These are phyloP conservation scores for Leavenworthia alabamica DNA, from an alignment of 345 rosid species.

Conservation along the genomic window DNA sequence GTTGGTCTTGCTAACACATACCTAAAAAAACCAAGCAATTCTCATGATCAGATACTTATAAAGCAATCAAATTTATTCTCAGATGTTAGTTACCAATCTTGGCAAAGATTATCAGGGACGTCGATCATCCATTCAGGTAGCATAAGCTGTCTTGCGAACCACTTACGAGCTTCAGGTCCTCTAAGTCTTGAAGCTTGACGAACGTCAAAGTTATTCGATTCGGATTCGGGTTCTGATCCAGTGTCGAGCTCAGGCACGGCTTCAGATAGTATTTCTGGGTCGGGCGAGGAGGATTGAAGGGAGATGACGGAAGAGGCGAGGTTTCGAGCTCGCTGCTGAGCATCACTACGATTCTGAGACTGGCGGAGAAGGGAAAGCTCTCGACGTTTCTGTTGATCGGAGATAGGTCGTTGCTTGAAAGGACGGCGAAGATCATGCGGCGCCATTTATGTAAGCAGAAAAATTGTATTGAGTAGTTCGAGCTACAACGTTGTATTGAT, in stretches of 20 bases:
- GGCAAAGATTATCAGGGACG: conserved; percentile 62
- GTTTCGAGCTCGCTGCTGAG: conserved; percentile 78
- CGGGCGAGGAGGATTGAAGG: conserved; percentile 37
- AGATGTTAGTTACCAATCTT: conserved; percentile 83
- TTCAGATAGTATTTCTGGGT: conserved; percentile 34
- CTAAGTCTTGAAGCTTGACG: conserved; percentile 61
- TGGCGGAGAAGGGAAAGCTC: conserved; percentile 76
- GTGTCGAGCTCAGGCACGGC: conserved; percentile 18
- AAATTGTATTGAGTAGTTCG: not conserved
- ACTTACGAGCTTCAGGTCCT: conserved; percentile 72
- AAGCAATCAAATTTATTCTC: not conserved
- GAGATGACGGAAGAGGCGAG: conserved; percentile 70
- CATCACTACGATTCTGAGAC: conserved; percentile 69
- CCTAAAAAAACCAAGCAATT: conserved; percentile 33
- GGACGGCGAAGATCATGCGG: conserved; percentile 81
- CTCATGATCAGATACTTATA: not conserved
- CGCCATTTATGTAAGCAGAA: conserved; percentile 40
- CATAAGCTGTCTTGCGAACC: conserved; percentile 89
- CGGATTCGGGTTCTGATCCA: conserved; percentile 26
- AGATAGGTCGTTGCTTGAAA: conserved; percentile 68
- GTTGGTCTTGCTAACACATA: conserved; percentile 78
- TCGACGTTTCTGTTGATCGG: conserved; percentile 87
- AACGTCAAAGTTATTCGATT: conserved; percentile 47
- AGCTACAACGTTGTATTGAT: not conserved
- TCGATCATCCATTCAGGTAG: conserved; percentile 98